A percentile compares a stretch with the other conserved stretches of the same genome.
phyloP scores from a whole-genome alignment of 139 green algal genomes.

The Chlorella ohadii region DNA sequence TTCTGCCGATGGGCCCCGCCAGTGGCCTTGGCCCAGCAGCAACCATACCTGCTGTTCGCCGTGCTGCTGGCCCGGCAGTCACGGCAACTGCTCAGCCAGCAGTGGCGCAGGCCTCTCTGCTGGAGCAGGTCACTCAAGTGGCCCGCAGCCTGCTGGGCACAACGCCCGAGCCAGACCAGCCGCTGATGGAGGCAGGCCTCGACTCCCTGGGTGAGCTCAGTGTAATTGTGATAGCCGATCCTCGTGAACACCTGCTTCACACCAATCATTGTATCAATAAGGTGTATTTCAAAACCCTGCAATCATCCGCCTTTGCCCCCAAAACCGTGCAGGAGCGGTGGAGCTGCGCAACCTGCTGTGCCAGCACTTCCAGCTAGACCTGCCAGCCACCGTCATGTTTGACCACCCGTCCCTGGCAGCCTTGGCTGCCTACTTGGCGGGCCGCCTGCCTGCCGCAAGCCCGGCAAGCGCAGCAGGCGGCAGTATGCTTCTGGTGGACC shows the following conservation, averaged over 20 bases:
- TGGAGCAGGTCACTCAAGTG: neutral
- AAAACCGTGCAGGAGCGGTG: neutral
- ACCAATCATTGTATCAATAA: too few species aligned
- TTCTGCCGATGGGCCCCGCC: too few species aligned
- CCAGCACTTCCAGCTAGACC: constrained; percentile 35
- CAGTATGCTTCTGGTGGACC: too few species aligned
- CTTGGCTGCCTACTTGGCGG: neutral
- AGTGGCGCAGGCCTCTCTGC: neutral
- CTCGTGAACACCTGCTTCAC: too few species aligned
- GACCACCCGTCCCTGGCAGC: constrained; percentile 64
- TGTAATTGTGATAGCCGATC: neutral
- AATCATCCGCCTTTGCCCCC: too few species aligned
- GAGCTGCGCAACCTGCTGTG: constrained; percentile 50
- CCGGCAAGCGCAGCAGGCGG: too few species aligned
- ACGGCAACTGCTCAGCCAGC: neutral
- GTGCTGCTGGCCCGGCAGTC: too few species aligned
- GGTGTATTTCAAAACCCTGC: too few species aligned
- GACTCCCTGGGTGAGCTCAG: constrained; percentile 70
- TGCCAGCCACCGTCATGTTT: constrained; percentile 70
- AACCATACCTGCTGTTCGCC: too few species aligned
- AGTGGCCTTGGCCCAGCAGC: too few species aligned
- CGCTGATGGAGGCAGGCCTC: constrained; percentile 57
- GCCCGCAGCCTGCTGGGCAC: constrained; percentile 25
- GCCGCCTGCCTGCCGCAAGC: too few species aligned
- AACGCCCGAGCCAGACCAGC: neutral